phyloP scores from a whole-genome alignment of 2,329 filamentous ascomycete genomes.

The Fusarium sp. region DNA sequence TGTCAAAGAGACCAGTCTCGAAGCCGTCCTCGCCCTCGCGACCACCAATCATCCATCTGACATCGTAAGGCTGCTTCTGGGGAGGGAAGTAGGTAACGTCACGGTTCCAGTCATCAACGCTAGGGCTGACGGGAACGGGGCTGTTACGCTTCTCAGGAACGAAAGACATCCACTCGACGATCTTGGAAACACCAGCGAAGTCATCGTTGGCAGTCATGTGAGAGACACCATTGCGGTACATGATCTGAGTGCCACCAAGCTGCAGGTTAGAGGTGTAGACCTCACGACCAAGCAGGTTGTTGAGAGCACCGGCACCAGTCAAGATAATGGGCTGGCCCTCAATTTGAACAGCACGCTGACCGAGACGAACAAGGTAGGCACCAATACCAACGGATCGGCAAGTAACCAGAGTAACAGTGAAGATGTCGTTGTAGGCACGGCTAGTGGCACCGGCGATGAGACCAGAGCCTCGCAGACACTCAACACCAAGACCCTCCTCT shows the following conservation, averaged over 20 bases:
- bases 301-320: slow-evolving; percentile 95
- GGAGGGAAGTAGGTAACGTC: slow-evolving; percentile 87
- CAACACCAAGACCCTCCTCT: slow-evolving; percentile 96
- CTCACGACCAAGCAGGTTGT: slow-evolving; percentile 97
- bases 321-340: slow-evolving; percentile 99
- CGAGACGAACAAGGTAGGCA: slow-evolving; percentile 97
- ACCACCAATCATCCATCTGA: slow-evolving; percentile 92
- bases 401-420: slow-evolving; percentile 96
- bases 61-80: slow-evolving; percentile 89
- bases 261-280: slow-evolving; percentile 99
- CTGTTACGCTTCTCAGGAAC: slow-evolving; percentile 95
- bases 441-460: slow-evolving; percentile 98
- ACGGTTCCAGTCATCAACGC: slow-evolving; percentile 90
- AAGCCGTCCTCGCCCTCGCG: slow-evolving; percentile 83
- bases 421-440: slow-evolving; percentile 97
- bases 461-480: slow-evolving; percentile 96
- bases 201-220: slow-evolving; percentile 99
- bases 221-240: slow-evolving; percentile 99
- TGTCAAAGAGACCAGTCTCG: slow-evolving; percentile 93
- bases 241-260: slow-evolving; percentile 99
- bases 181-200: slow-evolving; percentile 97
- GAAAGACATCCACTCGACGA: slow-evolving; percentile 98
- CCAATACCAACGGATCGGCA: slow-evolving; percentile 99
- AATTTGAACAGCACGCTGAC: slow-evolving; percentile 98
- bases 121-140: slow-evolving; percentile 91